These are phyloP conservation scores for Chenopodium album DNA, from an alignment of 148 eudicot genomes.

Conservation along the genomic window DNA sequence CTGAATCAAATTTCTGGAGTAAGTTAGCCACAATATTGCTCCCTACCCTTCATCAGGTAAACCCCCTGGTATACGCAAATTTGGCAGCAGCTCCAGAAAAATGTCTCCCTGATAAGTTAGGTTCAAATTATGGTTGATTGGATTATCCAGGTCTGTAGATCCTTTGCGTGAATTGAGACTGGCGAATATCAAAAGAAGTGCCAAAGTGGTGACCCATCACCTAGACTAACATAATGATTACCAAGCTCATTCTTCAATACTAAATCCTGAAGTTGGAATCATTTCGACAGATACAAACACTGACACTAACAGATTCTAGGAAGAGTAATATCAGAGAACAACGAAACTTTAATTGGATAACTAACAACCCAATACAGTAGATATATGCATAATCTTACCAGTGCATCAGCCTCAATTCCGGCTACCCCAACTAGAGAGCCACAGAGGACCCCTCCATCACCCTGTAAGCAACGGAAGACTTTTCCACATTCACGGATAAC, in stretches of 20 bases:
- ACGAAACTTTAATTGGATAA: neutral
- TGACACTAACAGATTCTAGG: neutral
- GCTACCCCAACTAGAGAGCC: conserved; percentile 67
- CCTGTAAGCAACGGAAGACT: conserved; percentile 61
- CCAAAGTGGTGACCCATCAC: neutral
- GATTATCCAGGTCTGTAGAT: too few species aligned
- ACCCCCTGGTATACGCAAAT: neutral
- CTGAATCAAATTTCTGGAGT: neutral
- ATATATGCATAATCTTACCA: conserved; percentile 44
- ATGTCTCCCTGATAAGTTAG: too few species aligned
- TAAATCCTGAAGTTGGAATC: neutral
- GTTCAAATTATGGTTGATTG: too few species aligned
- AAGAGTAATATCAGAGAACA: conserved; percentile 1
- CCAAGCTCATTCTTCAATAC: neutral
- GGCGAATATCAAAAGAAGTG: neutral
- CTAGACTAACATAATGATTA: neutral
- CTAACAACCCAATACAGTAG: neutral
- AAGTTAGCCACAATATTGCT: neutral
- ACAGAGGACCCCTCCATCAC: conserved; percentile 77
- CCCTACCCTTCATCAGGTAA: neutral
- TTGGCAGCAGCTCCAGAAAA: too few species aligned
- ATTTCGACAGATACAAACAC: neutral
- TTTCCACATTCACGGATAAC: conserved; percentile 47
- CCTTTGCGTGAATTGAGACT: neutral
- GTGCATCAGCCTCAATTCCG: conserved; percentile 73